Base-by-base conservation (phyloP, 2,329 filamentous ascomycete species). In the Neonectria punicea region DNA sequence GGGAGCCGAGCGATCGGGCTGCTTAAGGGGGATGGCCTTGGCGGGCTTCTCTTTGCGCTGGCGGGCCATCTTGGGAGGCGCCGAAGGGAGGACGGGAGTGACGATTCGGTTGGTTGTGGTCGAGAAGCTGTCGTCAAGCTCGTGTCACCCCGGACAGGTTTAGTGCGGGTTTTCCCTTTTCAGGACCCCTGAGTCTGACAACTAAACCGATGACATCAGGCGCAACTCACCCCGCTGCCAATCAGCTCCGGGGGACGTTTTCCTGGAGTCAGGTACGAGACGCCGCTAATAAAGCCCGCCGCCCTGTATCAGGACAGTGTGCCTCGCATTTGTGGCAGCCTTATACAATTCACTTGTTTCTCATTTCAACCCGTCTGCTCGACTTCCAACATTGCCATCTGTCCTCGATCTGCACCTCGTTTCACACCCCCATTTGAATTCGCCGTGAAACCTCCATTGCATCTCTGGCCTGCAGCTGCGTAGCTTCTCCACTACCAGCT, bases 1-100 rank as follows among this genome's bases (percentile, higher is more conserved):
- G 1, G 79, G 90, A 1, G 78, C 86, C 55, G 87, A 88, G 65
- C 90, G 87, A 78, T 93, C 89, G 34, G 92, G 91, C n/a, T 92
- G 89, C 56, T 82, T 80, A 63, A 94, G 84, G 70, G 89, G 88
- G 76, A 92, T 85, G 63, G 85, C 79, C 67, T 78, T 76, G 47
- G 84, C 78, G 51, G 80, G 79, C 70, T 83, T 80, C 61, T 85
- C 80, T 68, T 83, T 85, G 53, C 85, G 84, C 71, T 84, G 83
- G 69, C 80, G 81, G 58, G 81, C 84, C 85, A 87, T 86, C 28
- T 22, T 39, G n/a, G 32, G 30, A 53, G 58, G 77, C 59, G 58
- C 46, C 49, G 50, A n/a, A 13, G 11, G 25, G 44, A 47, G n/a
- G 58, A 22, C n/a, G 34, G 47, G 46, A 39, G 22, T 32, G 50